Evolutionary conservation across 345 rosid species (phyloP), one percentile per base, ranked within the genome.

Genomic region (Kandelia obovata): DNA sequence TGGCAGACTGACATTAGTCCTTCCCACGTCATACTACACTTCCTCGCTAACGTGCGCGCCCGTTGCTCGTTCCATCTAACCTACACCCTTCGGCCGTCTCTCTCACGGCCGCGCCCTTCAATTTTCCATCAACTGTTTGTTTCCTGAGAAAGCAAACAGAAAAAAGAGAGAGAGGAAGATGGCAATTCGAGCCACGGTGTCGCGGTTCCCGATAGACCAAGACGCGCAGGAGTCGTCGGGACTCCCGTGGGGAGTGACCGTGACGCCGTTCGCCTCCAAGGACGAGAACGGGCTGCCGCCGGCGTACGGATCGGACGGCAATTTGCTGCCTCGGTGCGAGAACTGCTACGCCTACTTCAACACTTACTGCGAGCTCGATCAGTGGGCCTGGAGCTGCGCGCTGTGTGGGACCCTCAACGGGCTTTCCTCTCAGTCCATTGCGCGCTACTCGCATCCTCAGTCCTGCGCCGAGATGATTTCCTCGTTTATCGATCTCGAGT

Each of bases 321-420:
- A 92, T n/a, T 73, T 86, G 64, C 76, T 95, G 15, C 99, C 99
- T 62, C 85, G 98, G 57, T 92, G 97, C 84, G 99, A 95, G 75
- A 87, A 89, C 73, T 92, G 98, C 63, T 95, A 85, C 69, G 98
- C 88, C 2, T 92, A 95, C 88, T 95, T 95, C 87, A 95, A 87
- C 69, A 86, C 89, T n/a, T 92, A 83, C 75, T 89, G 99, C 60
- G 94, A 90, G 55, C 86, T 95, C 64, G 99, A 95, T n/a, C 92
- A 92, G 68, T 92, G 99, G 99, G 91, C 96, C 25, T 95, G 99
- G 99, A 81, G 55, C 64, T 95, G 98, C 79, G 69, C 97, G 51
- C 94, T 90, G 59, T 95, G 98, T 68, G 97, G 94, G 32, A 86
- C 96, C 23, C 96, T 92, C 64, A 95, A 92, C 49, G 94, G 98